Percentiles rank a stretch among this genome's conserved stretches.
Evolutionary conservation across 2,329 filamentous ascomycete species (phyloP).

Genomic region (Ophiostoma perfectum): DNA sequence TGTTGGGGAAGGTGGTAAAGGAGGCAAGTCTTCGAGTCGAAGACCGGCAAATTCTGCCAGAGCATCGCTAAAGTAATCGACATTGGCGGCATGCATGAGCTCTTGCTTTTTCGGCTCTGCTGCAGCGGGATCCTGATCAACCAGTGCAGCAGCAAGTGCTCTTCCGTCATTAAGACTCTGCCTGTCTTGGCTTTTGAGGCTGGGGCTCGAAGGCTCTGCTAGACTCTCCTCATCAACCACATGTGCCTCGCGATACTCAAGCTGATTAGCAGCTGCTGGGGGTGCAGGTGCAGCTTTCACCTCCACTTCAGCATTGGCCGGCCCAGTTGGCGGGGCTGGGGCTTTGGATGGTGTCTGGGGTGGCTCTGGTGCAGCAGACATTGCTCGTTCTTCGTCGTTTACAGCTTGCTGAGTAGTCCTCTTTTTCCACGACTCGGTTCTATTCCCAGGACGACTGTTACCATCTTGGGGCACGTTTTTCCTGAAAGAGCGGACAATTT

Average conservation of each 20-base stretch:
- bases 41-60: neutral
- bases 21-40: conserved; percentile 5
- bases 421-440: too few relatives aligned
- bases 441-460: too few relatives aligned
- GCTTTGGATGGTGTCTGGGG: too few relatives aligned
- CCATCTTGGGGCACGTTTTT: too few relatives aligned
- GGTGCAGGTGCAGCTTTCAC: neutral
- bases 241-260: neutral
- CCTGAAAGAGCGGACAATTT: neutral
- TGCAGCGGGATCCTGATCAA: neutral
- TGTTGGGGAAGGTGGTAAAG: neutral
- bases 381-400: too few relatives aligned
- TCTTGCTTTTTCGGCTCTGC: neutral
- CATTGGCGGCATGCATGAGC: neutral
- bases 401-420: too few relatives aligned
- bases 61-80: neutral
- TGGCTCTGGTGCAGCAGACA: too few relatives aligned
- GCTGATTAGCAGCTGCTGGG: neutral
- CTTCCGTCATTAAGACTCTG: too few relatives aligned
- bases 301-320: neutral
- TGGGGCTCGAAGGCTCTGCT: neutral
- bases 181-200: too few relatives aligned
- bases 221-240: neutral
- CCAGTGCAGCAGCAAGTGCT: neutral
- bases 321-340: neutral